Base-by-base conservation (phyloP, 179 eudicot genomes). In the Monotropa hypopitys region DNA sequence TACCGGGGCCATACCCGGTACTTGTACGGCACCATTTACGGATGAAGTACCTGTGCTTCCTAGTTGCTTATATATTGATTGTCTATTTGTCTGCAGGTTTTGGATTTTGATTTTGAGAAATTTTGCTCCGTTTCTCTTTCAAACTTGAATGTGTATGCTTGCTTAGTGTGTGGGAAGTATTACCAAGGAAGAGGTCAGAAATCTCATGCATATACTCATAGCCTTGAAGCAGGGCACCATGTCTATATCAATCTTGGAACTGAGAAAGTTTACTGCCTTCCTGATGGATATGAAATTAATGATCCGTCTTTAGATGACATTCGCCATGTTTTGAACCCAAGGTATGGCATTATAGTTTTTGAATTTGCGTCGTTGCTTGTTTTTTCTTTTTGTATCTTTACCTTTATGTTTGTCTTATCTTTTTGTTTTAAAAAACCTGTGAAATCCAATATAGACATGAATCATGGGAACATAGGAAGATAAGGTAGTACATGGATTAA, bases 61-160 rank as follows among this genome's bases (percentile, higher is more conserved):
- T 12, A 20, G 53, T 12, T 72, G 26, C 8, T 26, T 59, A 59
- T 59, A 28, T 61, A 28, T 16, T 12, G 3, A 13, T 11, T 30
- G 38, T 61, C 38, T 61, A 13, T 61, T 61, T 61, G 13, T 78
- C 7, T 77, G 83, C 87, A 95, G 99, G 99, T 90, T 78, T 80
- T 95, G 79, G 99, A 95, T 87, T 95, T 95, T 83, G 99, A 95
- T 81, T 95, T 95, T 68, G 99, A 95, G 84, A 95, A 91, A 80
- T 91, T 90, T 73, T 95, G 97, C 77, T 95, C 97, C 0, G 94
- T 95, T 51, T 95, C 99, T 54, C 83, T 88, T 20, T 86, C 91
- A 20, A 90, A 90, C 83, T 81, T 87, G 80, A 93, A 95, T 79
- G 99, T 95, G 8, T 95, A 95, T 74, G 99, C 99, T 30, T 95